phyloP scores from a whole-genome alignment of 108 stramenopile genomes.

The Pelagomonas calceolata region DNA sequence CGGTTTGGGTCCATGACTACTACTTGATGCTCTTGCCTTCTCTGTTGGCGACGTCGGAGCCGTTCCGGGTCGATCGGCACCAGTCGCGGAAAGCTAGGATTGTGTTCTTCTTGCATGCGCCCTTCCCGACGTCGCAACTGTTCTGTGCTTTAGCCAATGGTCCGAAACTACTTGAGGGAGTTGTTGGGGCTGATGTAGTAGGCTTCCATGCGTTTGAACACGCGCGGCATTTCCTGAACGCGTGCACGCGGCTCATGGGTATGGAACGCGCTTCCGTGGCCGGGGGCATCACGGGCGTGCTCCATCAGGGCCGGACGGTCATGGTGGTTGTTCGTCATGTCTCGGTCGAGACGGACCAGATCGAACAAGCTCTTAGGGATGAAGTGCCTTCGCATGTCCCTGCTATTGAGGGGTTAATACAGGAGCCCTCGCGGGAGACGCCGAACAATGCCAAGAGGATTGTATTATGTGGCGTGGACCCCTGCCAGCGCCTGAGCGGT shows the following conservation, averaged over 20 bases:
- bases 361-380: conserved; percentile 40
- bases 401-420: background rate
- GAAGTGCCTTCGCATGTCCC: background rate
- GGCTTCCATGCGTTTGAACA: conserved; percentile 99
- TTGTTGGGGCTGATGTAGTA: conserved; percentile 94
- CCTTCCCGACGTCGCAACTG: conserved; percentile 95
- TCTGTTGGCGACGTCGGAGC: conserved; percentile 32
- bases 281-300: conserved; percentile 88
- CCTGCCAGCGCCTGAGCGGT: conserved; percentile 82
- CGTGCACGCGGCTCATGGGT: conserved; percentile 94
- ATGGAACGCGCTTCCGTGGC: conserved; percentile 59
- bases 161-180: conserved; percentile 78
- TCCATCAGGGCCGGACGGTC: conserved; percentile 74
- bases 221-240: conserved; percentile 97
- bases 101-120: conserved; percentile 97
- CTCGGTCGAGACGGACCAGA: conserved; percentile 77
- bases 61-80: background rate
- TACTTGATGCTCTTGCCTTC: conserved; percentile 86
- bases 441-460: conserved; percentile 28
- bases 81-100: conserved; percentile 20
- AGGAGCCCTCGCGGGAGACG: too few relatives aligned
- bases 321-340: conserved; percentile 94
- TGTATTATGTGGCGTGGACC: conserved; percentile 79
- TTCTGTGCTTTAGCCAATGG: conserved; percentile 91
- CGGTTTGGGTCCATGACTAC: conserved; percentile 98